Percentiles rank a stretch among this genome's conserved stretches.
Conservation (phyloP, 2,329 filamentous ascomycete species). For the Gnomoniopsis sp. region DNA sequence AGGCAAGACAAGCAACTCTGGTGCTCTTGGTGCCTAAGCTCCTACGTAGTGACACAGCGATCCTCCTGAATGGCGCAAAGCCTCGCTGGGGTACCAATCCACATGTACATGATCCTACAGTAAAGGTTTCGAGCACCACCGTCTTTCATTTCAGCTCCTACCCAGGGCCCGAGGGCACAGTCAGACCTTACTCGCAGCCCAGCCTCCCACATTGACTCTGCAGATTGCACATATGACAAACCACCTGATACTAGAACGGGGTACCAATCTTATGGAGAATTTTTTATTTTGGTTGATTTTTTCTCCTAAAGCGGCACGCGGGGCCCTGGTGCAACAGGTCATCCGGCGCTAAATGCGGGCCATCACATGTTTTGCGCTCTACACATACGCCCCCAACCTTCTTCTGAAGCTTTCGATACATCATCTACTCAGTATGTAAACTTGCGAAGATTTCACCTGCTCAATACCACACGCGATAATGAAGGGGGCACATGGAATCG, state of each 20-base stretch:
- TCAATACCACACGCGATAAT: neutral
- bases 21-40: neutral
- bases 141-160: neutral
- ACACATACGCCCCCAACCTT: neutral
- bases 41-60: neutral
- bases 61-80: conserved; percentile 1
- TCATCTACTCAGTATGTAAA: neutral
- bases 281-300: neutral
- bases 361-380: neutral
- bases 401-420: too few relatives aligned
- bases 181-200: neutral
- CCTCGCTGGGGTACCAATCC: neutral
- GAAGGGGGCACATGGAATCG: neutral
- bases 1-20: too few relatives aligned
- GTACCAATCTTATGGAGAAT: neutral
- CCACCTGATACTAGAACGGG: neutral
- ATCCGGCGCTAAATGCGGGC: conserved; percentile 7
- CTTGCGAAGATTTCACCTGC: neutral
- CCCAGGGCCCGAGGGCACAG: neutral
- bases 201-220: neutral
- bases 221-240: neutral
- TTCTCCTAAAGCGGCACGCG: neutral
- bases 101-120: conserved; percentile 12
- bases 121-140: neutral
- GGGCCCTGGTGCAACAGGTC: neutral